phyloP scores from a whole-genome alignment of 768 basidiomycete species.

The Rhizopogon salebrosus region DNA sequence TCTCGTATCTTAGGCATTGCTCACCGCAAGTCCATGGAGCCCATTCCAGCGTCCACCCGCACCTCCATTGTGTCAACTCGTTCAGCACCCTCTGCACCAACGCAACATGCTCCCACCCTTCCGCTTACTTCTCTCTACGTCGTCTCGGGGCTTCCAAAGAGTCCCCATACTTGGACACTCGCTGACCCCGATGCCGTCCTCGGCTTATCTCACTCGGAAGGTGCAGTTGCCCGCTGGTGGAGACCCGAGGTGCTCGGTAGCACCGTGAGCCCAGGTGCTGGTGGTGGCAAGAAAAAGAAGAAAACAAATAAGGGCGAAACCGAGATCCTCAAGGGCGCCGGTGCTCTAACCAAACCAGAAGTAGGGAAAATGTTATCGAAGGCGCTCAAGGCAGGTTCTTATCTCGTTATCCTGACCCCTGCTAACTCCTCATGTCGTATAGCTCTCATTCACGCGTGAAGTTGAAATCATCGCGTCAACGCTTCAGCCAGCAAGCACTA shows the following conservation, averaged over 20 bases:
- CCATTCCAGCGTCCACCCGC: slow-evolving; percentile 72
- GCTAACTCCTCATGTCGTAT: slow-evolving; percentile 1
- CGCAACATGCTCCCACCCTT: slow-evolving; percentile 63
- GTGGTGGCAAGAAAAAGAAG: slow-evolving; percentile 69
- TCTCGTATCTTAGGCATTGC: slow-evolving; percentile 72
- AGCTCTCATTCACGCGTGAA: slow-evolving; percentile 90
- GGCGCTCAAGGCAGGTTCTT: slow-evolving; percentile 67
- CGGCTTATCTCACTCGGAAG: slow-evolving; percentile 77
- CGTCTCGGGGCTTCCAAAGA: slow-evolving; percentile 85
- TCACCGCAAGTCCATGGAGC: slow-evolving; percentile 78
- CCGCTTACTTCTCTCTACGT: slow-evolving; percentile 83
- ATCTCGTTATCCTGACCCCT: neutral
- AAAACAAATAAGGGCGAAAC: slow-evolving; percentile 56
- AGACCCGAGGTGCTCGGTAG: slow-evolving; percentile 87
- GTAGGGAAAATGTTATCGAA: slow-evolving; percentile 89
- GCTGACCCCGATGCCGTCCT: slow-evolving; percentile 80
- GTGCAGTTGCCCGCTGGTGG: slow-evolving; percentile 88
- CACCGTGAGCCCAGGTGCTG: slow-evolving; percentile 79
- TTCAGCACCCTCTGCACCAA: slow-evolving; percentile 35
- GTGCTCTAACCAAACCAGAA: slow-evolving; percentile 79
- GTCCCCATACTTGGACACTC: slow-evolving; percentile 85
- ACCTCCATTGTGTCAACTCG: slow-evolving; percentile 75
- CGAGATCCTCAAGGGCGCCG: slow-evolving; percentile 68
- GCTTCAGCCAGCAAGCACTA: slow-evolving; percentile 86
- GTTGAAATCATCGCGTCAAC: slow-evolving; percentile 95